These are phyloP conservation scores for Sporopachydermia lactativora DNA, from an alignment of 805 yeast genomes.

Conservation along the genomic window DNA sequence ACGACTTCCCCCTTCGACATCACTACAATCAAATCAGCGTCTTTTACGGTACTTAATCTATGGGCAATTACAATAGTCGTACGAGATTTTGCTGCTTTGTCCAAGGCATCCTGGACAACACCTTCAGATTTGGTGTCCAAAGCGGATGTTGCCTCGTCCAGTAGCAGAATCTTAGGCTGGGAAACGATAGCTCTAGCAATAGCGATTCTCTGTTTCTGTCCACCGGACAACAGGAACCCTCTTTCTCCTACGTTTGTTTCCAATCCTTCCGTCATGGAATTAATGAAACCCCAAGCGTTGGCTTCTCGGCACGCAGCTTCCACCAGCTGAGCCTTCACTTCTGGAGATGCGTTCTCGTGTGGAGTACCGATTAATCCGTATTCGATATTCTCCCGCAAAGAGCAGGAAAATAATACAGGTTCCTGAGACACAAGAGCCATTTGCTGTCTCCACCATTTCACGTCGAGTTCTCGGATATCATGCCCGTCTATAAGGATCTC, in stretches of 20 bases:
- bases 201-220: slow-evolving; percentile 61
- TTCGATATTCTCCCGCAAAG: slow-evolving; percentile 75
- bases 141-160: slow-evolving; percentile 58
- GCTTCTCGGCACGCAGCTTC: slow-evolving; percentile 23
- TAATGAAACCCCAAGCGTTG: slow-evolving; percentile 25
- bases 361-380: slow-evolving; percentile 72
- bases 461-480: slow-evolving; percentile 57
- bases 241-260: slow-evolving; percentile 54
- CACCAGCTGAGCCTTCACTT: slow-evolving; percentile 23
- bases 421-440: slow-evolving; percentile 94
- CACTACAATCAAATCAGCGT: slow-evolving; percentile 42
- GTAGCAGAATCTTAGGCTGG: slow-evolving; percentile 40
- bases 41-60: slow-evolving; percentile 39
- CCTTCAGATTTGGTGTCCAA: slow-evolving; percentile 33
- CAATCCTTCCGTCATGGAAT: slow-evolving; percentile 68
- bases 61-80: slow-evolving; percentile 49
- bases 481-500: slow-evolving; percentile 71
- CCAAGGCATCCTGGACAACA: slow-evolving; percentile 26
- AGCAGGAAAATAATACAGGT: slow-evolving; percentile 82
- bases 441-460: slow-evolving; percentile 58
- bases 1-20: slow-evolving; percentile 35
- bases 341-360: slow-evolving; percentile 33
- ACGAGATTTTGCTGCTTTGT: slow-evolving; percentile 19
- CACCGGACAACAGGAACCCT: slow-evolving; percentile 51
- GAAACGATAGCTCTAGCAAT: slow-evolving; percentile 57